These are phyloP conservation scores for Nadsonia commutata DNA, from an alignment of 1,139 yeast species.

Conservation along the genomic window DNA sequence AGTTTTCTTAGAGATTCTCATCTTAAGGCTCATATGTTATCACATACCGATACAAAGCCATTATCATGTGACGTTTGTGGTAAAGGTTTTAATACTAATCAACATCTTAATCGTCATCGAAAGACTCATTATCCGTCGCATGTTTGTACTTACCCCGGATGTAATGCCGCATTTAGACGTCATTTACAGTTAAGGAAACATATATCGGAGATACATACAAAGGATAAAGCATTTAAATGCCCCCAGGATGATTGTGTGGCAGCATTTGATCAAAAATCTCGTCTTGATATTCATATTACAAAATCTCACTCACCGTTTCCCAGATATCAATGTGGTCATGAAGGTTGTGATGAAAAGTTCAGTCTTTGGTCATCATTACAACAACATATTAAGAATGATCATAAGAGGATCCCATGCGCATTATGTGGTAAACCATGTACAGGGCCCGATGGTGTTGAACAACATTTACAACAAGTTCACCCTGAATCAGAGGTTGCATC, in stretches of 20 bases:
- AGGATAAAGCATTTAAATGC: slow-evolving; percentile 19
- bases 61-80: slow-evolving; percentile 62
- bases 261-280: slow-evolving; percentile 20
- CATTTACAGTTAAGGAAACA: slow-evolving; percentile 73
- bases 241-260: slow-evolving; percentile 20
- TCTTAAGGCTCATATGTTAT: slow-evolving; percentile 53
- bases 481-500: not conserved
- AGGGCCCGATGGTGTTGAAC: slow-evolving; percentile 51
- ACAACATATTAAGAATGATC: slow-evolving; percentile 54
- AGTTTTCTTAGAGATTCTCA: slow-evolving; percentile 68
- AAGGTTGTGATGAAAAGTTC: slow-evolving; percentile 49
- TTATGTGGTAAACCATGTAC: slow-evolving; percentile 63
- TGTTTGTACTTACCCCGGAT: slow-evolving; percentile 43
- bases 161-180: slow-evolving; percentile 55
- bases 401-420: slow-evolving; percentile 53
- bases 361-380: slow-evolving; percentile 69
- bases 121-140: slow-evolving; percentile 63
- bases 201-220: slow-evolving; percentile 41
- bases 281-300: slow-evolving; percentile 21
- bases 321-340: slow-evolving; percentile 35
- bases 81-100: slow-evolving; percentile 69
- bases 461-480: slow-evolving; percentile 39
- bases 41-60: slow-evolving; percentile 50
- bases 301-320: slow-evolving; percentile 19
- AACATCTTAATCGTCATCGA: slow-evolving; percentile 73